Conservation (phyloP, 2,329 filamentous ascomycete species). For the Monilinia polystroma region DNA sequence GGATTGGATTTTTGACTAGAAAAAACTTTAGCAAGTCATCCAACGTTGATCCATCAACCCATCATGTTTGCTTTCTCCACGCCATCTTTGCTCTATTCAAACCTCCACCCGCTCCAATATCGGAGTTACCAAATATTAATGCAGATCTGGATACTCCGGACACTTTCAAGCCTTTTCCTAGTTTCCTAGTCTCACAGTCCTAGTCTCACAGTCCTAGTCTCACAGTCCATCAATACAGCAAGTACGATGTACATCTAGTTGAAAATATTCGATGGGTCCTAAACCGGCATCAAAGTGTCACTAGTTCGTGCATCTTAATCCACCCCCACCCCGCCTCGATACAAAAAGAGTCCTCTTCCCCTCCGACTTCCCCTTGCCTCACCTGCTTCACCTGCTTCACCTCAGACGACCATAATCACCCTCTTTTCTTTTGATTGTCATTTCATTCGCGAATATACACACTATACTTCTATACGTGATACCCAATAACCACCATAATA, state of each 20-base stretch:
- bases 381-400: background rate
- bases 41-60: background rate
- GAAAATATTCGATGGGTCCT: slow-evolving; percentile 11
- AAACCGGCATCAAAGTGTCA: slow-evolving; percentile 9
- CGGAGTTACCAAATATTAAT: slow-evolving; percentile 4
- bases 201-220: background rate
- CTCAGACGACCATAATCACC: background rate
- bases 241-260: background rate
- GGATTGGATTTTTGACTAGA: background rate
- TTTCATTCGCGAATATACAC: background rate
- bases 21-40: slow-evolving; percentile 3
- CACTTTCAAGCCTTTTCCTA: background rate
- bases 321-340: slow-evolving; percentile 19
- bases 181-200: background rate
- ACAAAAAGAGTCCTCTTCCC: slow-evolving; percentile 16
- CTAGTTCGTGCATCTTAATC: slow-evolving; percentile 3
- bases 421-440: background rate
- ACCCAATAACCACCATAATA: slow-evolving; percentile 17
- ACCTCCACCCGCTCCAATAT: slow-evolving; percentile 3
- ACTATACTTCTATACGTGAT: background rate
- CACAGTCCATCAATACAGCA: background rate
- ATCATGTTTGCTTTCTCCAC: slow-evolving; percentile 1
- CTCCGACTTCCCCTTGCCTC: too few species aligned
- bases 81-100: background rate
- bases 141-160: background rate